These are phyloP conservation scores for Dothideomycetes sp. DNA, from an alignment of 2,329 filamentous ascomycete genomes.

Conservation along the genomic window DNA sequence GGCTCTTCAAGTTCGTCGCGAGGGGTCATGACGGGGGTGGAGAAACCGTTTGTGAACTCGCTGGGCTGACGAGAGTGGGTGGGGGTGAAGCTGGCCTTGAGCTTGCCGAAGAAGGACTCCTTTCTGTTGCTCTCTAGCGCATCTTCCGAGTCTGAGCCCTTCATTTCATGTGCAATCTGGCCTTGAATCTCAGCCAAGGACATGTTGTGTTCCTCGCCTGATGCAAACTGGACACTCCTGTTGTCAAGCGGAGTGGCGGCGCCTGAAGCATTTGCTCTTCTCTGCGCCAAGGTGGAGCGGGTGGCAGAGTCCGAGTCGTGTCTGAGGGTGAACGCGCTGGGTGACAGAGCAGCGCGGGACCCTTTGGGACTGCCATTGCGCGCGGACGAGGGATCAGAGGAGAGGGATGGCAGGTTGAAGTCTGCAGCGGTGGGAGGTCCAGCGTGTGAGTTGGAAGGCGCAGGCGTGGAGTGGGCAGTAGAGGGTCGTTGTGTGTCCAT, in stretches of 20 bases:
- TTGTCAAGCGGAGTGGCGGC: slow-evolving; percentile 34
- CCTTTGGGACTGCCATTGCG: slow-evolving; percentile 1
- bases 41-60: slow-evolving; percentile 35
- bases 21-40: slow-evolving; percentile 29
- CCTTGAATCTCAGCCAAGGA: not conserved
- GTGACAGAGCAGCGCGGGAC: slow-evolving; percentile 1
- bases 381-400: not conserved
- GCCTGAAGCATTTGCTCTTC: slow-evolving; percentile 9
- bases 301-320: slow-evolving; percentile 7
- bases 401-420: slow-evolving; percentile 2
- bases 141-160: slow-evolving; percentile 53
- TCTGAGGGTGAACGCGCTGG: slow-evolving; percentile 5
- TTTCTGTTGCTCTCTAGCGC: slow-evolving; percentile 50
- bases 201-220: slow-evolving; percentile 15
- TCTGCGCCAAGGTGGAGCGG: slow-evolving; percentile 1
- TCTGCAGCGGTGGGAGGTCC: slow-evolving; percentile 7
- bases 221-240: slow-evolving; percentile 67
- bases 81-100: slow-evolving; percentile 60
- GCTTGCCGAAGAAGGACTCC: slow-evolving; percentile 60
- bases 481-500: slow-evolving; percentile 2
- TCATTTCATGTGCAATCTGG: slow-evolving; percentile 50
- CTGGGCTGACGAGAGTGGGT: slow-evolving; percentile 38
- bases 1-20: slow-evolving; percentile 37
- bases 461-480: slow-evolving; percentile 4
- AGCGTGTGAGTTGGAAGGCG: slow-evolving; percentile 1